Percentiles rank a stretch among this genome's conserved stretches.
phyloP scores from a whole-genome alignment of 306 rosid genomes.

The Calophaca sinica region DNA sequence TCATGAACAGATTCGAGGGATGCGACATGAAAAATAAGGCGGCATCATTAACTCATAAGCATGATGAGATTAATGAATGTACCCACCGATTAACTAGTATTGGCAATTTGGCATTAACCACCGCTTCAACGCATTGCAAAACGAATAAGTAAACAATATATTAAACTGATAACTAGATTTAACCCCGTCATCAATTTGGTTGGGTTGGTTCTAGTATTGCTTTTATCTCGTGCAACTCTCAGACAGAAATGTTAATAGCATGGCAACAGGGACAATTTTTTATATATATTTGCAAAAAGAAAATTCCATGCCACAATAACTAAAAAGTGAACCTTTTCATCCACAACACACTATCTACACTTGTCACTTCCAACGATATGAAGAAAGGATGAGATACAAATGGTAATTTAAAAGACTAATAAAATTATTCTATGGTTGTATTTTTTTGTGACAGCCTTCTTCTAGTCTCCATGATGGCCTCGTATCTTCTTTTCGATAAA shows the following conservation, averaged over 20 bases:
- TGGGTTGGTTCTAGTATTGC: background rate
- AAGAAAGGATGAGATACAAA: background rate
- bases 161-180: background rate
- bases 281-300: background rate
- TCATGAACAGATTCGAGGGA: too few species aligned
- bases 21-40: too few species aligned
- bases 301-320: background rate
- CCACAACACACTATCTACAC: slow-evolving; percentile 32
- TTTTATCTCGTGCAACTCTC: background rate
- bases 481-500: slow-evolving; percentile 8
- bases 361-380: slow-evolving; percentile 24
- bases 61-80: too few species aligned
- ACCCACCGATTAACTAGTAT: too few species aligned
- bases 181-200: background rate
- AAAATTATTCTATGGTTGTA: slow-evolving; percentile 31
- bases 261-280: background rate
- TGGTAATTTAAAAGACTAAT: slow-evolving; percentile 34
- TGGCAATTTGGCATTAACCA: too few species aligned
- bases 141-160: background rate
- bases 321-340: slow-evolving; percentile 8
- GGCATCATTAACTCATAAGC: too few species aligned
- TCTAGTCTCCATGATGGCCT: slow-evolving; percentile 21
- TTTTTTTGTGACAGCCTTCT: slow-evolving; percentile 35
- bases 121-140: background rate
- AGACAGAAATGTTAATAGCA: background rate